phyloP scores from a whole-genome alignment of 2,329 filamentous ascomycete species.

The Teratosphaeriaceae sp. region DNA sequence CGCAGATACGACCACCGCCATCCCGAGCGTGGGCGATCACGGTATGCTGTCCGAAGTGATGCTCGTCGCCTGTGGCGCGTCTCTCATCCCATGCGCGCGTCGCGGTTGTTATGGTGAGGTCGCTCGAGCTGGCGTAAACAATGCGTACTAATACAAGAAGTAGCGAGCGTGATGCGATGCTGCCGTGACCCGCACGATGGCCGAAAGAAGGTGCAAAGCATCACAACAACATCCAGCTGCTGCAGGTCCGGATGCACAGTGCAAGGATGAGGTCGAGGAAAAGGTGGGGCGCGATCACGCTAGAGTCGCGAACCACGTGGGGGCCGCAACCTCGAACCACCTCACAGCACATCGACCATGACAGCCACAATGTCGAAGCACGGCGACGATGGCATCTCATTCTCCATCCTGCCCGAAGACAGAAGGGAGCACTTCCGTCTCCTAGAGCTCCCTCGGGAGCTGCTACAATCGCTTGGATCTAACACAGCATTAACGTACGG shows the following conservation, averaged over 20 bases:
- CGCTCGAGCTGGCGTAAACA: too few species aligned
- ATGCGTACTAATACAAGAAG: neutral
- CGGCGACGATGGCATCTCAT: slow-evolving; percentile 29
- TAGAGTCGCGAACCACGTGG: neutral
- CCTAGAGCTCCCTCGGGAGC: slow-evolving; percentile 53
- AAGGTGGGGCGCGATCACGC: neutral
- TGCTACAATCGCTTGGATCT: slow-evolving; percentile 48
- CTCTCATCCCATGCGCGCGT: neutral
- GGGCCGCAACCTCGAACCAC: neutral
- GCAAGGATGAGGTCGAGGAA: slow-evolving; percentile 3
- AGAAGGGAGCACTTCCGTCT: slow-evolving; percentile 50
- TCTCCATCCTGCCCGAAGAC: slow-evolving; percentile 36
- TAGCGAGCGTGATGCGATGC: slow-evolving; percentile 2
- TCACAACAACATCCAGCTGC: neutral
- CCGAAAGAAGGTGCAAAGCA: neutral
- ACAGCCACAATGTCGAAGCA: slow-evolving; percentile 44
- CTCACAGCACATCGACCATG: too few species aligned
- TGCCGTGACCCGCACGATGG: neutral
- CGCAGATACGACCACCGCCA: slow-evolving; percentile 77
- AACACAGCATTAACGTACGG: slow-evolving; percentile 38
- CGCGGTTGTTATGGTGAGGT: too few species aligned
- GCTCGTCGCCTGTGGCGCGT: neutral
- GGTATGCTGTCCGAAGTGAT: neutral
- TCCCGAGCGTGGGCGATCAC: slow-evolving; percentile 34
- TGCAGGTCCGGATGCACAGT: neutral